Conservation (phyloP, 352 stramenopile species). For the Phytophthora sp. region DNA sequence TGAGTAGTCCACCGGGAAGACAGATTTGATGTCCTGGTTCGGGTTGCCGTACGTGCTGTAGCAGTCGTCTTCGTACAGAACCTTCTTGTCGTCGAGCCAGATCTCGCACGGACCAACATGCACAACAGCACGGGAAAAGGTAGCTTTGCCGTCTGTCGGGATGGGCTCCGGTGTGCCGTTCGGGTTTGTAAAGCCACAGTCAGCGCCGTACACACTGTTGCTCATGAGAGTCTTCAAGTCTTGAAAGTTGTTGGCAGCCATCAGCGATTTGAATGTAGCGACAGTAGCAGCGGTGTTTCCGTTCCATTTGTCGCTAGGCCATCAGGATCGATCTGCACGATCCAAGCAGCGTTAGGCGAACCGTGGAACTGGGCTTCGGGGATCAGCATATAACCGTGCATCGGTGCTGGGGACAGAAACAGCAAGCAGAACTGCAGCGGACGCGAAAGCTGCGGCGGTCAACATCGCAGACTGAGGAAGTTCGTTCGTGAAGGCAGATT, state of each 20-base stretch:
- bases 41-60: background rate
- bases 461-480: background rate
- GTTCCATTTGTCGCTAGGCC: background rate
- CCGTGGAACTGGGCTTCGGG: background rate
- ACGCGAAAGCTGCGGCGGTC: background rate
- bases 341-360: background rate
- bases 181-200: background rate
- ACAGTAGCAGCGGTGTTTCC: background rate
- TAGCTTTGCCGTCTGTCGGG: background rate
- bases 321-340: background rate
- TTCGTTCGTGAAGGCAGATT: background rate
- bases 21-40: background rate
- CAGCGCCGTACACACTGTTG: background rate
- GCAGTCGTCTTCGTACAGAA: background rate
- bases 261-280: background rate
- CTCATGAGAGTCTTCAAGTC: background rate
- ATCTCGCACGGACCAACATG: background rate
- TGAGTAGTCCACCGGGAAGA: background rate
- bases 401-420: background rate
- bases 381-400: background rate
- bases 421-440: background rate
- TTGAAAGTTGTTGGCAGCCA: background rate
- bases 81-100: background rate
- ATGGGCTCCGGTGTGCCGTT: background rate
- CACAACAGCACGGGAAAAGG: background rate